phyloP scores from a whole-genome alignment of 2,329 filamentous ascomycete genomes.

The Proliferodiscus dingleyae region DNA sequence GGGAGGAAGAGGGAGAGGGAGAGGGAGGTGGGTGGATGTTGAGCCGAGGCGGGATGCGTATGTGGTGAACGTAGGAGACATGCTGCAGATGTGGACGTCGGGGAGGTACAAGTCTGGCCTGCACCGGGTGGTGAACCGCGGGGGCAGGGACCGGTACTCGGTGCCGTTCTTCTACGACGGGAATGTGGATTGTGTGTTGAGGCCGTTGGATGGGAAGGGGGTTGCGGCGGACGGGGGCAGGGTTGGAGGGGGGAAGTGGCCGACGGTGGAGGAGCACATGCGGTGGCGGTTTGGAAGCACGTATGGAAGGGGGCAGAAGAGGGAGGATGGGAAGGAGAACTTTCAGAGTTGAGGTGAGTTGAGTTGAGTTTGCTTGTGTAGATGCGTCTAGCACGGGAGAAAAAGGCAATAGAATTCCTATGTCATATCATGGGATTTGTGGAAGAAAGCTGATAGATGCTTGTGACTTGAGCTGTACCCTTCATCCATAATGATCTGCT shows the following conservation, averaged over 20 bases:
- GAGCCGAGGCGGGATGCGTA: conserved; percentile 40
- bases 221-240: conserved; percentile 11
- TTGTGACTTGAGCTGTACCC: too few relatives aligned
- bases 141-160: conserved; percentile 45
- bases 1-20: not conserved
- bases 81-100: conserved; percentile 45
- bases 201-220: conserved; percentile 20
- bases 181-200: conserved; percentile 40
- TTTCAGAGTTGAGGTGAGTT: conserved; percentile 10
- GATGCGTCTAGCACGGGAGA: not conserved
- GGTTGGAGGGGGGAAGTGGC: conserved; percentile 11
- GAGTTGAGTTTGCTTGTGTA: not conserved
- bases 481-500: too few relatives aligned
- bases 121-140: conserved; percentile 50
- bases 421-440: too few relatives aligned
- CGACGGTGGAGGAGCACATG: conserved; percentile 28
- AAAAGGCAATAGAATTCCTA: too few relatives aligned
- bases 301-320: conserved; percentile 21
- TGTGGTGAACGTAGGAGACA: conserved; percentile 47
- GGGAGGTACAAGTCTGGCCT: conserved; percentile 46
- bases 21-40: conserved; percentile 37
- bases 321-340: conserved; percentile 12
- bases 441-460: too few relatives aligned
- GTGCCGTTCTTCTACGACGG: conserved; percentile 52
- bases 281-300: conserved; percentile 24